Percentiles rank a stretch among this genome's conserved stretches.
Conservation (phyloP, 441 rosid genomes). For the Breynia disticha region DNA sequence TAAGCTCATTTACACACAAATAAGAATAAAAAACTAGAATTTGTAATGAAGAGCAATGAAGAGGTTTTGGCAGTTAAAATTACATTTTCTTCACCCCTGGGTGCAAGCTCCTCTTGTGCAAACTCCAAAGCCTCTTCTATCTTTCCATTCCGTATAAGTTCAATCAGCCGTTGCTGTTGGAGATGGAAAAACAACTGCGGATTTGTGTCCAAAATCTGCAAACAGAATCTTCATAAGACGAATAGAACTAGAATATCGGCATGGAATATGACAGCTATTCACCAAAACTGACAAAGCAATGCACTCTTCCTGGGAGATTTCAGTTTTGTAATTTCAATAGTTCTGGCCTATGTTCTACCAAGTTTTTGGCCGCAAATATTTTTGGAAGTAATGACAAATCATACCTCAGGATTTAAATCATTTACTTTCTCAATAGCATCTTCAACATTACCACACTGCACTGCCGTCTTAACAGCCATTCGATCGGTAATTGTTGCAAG, state of each 20-base stretch:
- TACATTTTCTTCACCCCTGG: constrained; percentile 95
- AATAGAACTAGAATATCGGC: background rate
- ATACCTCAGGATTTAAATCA: constrained; percentile 89
- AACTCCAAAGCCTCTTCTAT: constrained; percentile 89
- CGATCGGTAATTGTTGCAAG: constrained; percentile 83
- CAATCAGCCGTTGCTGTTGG: constrained; percentile 93
- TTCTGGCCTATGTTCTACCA: too few relatives aligned
- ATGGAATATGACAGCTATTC: background rate
- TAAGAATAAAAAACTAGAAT: constrained; percentile 3
- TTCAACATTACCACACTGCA: constrained; percentile 85
- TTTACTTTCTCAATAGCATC: constrained; percentile 98
- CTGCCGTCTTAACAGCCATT: constrained; percentile 94
- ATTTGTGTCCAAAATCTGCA: constrained; percentile 87
- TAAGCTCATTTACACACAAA: background rate
- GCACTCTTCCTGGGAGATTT: background rate
- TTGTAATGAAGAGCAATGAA: constrained; percentile 13
- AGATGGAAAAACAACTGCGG: constrained; percentile 97
- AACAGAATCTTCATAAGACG: constrained; percentile 9
- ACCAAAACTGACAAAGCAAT: background rate
- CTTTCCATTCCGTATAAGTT: constrained; percentile 81
- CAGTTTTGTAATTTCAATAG: too few relatives aligned
- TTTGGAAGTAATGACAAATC: background rate
- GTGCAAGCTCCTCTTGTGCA: constrained; percentile 98
- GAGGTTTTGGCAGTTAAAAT: constrained; percentile 9
- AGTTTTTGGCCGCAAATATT: too few relatives aligned